Evolutionary conservation across 768 basidiomycete species (phyloP), one percentile per base, ranked within the genome.

Genomic region (Udeniomyces megalosporus): DNA sequence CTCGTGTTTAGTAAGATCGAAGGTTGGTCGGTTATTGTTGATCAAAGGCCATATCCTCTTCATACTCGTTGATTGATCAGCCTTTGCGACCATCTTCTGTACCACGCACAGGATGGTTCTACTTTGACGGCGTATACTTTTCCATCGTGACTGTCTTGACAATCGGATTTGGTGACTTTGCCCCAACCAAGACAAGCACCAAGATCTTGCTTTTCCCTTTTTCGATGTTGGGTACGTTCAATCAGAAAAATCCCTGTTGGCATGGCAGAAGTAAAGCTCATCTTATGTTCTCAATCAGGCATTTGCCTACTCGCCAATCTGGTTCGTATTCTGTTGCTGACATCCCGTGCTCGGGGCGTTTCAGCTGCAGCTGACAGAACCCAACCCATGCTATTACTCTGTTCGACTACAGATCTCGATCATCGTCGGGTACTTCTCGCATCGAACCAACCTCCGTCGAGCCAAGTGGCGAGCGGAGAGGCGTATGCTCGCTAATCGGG

Each of bases 121-220:
- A 20, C 45, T 29, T 48, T 57, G 62, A 65, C 45, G 68, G 68
- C 4, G 45, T 75, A 1, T 75, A 72, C 66, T 70, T 68, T 46
- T 66, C 69, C 10, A 69, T 72, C 61, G 67, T 53, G 34, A 47
- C 61, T 53, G 63, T 62, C 35, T 60, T 66, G 32, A 61, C 52
- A 29, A 53, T 65, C 62, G 73, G 74, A 7, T 74, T 71, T 62
- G 74, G 74, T 26, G 73, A 74, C 54, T 67, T 67, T 26, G 55
- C 66, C 0, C 73, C 73, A 2, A 61, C 15, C 4, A 31, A 60
- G 6, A 48, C 51, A 5, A 52, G 48, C 20, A 59, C 63, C 12
- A 53, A 55, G 58, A 60, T 64, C n/a, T 50, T 64, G 11, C 50
- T 64, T 17, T 64, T 64, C 46, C 58, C 58, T 11, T 64, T 58